These are phyloP conservation scores for Yamadazyma sp. DNA, from an alignment of 805 yeast genomes.

Conservation along the genomic window DNA sequence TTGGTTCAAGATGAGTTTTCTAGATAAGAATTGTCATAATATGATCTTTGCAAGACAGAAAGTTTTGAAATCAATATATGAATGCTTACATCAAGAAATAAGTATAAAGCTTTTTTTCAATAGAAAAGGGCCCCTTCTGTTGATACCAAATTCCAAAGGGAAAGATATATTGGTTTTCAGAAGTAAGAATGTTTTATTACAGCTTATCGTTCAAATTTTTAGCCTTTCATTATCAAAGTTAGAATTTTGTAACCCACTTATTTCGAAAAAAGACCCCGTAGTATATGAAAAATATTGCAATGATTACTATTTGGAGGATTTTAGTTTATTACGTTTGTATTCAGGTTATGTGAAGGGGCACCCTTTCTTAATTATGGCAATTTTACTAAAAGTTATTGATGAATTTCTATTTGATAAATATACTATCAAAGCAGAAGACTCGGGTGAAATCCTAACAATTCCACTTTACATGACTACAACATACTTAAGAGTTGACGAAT, in stretches of 20 bases:
- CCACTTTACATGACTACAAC: slow-evolving; percentile 6
- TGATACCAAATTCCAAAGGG: neutral
- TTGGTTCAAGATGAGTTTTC: slow-evolving; percentile 18
- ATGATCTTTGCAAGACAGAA: slow-evolving; percentile 6
- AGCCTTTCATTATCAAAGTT: slow-evolving; percentile 4
- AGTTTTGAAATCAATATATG: slow-evolving; percentile 5
- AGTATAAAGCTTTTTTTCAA: slow-evolving; percentile 8
- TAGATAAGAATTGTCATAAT: slow-evolving; percentile 14
- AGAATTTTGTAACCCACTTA: slow-evolving; percentile 7
- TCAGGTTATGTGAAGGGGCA: slow-evolving; percentile 19
- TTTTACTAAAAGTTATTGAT: slow-evolving; percentile 15
- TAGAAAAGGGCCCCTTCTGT: neutral
- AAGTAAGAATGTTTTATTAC: slow-evolving; percentile 1
- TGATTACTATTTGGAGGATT: slow-evolving; percentile 17
- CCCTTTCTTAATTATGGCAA: slow-evolving; percentile 15
- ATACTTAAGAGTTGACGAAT: slow-evolving; percentile 7
- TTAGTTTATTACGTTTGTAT: slow-evolving; percentile 20
- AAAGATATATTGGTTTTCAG: slow-evolving; percentile 7
- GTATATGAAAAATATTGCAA: slow-evolving; percentile 7
- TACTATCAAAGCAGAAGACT: slow-evolving; percentile 4
- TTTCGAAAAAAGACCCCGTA: slow-evolving; percentile 1
- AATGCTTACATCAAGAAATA: slow-evolving; percentile 5
- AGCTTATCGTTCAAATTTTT: slow-evolving; percentile 6
- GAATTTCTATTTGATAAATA: slow-evolving; percentile 15
- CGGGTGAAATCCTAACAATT: slow-evolving; percentile 1